Evolutionary conservation across 768 basidiomycete genomes (phyloP).

Genomic region (Leccinum aurantiacum): DNA sequence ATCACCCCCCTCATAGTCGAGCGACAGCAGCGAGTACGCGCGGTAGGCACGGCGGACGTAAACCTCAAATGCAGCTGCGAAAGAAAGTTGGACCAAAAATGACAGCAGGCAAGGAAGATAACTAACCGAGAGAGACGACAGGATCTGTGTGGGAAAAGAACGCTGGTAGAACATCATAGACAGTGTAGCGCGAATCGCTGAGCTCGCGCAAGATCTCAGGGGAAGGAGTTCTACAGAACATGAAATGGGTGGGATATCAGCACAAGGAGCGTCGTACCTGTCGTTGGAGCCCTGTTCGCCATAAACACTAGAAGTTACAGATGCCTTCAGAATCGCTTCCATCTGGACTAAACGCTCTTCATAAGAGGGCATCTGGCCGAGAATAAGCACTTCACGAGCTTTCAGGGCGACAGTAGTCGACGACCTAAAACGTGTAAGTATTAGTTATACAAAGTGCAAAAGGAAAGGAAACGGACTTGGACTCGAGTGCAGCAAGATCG

Average conservation of each 20-base stretch:
- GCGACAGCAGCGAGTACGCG: constrained; percentile 85
- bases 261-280: constrained; percentile 42
- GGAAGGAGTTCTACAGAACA: constrained; percentile 64
- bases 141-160: constrained; percentile 91
- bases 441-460: constrained; percentile 6
- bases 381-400: constrained; percentile 95
- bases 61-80: constrained; percentile 86
- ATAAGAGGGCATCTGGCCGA: constrained; percentile 95
- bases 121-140: constrained; percentile 78
- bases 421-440: constrained; percentile 48
- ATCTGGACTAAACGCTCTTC: constrained; percentile 93
- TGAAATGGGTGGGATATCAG: constrained; percentile 2
- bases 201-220: constrained; percentile 88
- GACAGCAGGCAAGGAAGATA: neutral
- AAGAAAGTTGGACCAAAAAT: constrained; percentile 1
- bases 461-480: constrained; percentile 55
- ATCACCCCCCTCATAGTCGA: constrained; percentile 96
- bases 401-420: constrained; percentile 92
- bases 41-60: constrained; percentile 95
- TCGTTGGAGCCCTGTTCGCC: constrained; percentile 73
- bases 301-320: constrained; percentile 85
- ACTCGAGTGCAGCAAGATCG: constrained; percentile 82
- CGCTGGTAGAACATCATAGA: constrained; percentile 93
- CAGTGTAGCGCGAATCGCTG: constrained; percentile 93
- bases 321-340: constrained; percentile 88